A percentile compares a stretch with the other conserved stretches of the same genome.
Evolutionary conservation across 805 yeast genomes (phyloP).

Genomic region (Metschnikowia proteae): DNA sequence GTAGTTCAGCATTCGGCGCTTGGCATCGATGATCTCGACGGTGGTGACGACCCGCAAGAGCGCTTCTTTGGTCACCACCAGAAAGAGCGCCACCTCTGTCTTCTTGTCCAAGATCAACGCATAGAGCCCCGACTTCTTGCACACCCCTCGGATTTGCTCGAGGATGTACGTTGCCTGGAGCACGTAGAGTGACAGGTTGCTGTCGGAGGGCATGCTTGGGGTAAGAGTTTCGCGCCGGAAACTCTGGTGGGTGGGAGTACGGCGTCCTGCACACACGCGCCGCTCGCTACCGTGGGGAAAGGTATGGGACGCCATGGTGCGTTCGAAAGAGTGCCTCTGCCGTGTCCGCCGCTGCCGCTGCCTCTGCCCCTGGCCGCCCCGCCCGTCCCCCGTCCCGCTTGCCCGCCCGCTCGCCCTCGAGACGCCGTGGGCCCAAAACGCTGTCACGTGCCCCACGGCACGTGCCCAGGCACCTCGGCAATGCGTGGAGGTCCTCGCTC

Average conservation of each 20-base stretch:
- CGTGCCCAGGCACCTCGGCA: no score
- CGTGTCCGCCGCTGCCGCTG: no score
- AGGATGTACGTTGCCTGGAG: constrained; percentile 17
- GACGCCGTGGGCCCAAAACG: no score
- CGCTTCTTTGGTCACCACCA: constrained; percentile 46
- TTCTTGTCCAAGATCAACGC: constrained; percentile 53
- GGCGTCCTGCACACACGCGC: not conserved
- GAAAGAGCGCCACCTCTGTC: constrained; percentile 46
- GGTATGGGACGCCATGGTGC: not conserved
- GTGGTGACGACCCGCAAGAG: constrained; percentile 56
- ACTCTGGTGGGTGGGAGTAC: not conserved
- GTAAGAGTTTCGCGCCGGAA: not conserved
- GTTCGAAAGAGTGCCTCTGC: no score
- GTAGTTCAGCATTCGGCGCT: constrained; percentile 56
- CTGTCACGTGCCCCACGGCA: no score
- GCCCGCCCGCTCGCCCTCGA: no score
- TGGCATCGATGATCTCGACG: constrained; percentile 59
- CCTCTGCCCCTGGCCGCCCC: no score
- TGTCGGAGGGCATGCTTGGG: constrained; percentile 3
- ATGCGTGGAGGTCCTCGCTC: no score
- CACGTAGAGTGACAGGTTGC: constrained; percentile 15
- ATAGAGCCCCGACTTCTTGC: constrained; percentile 29
- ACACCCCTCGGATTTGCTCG: constrained; percentile 28
- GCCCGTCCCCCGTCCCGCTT: no score
- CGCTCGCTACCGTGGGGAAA: not conserved